Evolutionary conservation across 345 rosid genomes (phyloP), one percentile per base, ranked within the genome.

Genomic region (Hibiscus trionum): DNA sequence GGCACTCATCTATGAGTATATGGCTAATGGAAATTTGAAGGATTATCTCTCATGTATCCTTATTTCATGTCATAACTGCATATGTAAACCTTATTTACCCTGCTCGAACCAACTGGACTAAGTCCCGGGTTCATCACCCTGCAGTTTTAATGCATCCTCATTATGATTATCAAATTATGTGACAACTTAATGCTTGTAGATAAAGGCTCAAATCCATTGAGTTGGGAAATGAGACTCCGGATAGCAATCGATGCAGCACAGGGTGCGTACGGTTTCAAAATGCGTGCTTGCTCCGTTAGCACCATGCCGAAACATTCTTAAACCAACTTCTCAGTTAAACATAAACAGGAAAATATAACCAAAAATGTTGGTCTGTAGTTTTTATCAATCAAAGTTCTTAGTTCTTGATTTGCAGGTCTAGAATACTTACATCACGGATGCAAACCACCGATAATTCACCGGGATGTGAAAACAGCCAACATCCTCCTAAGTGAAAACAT

Each of bases 201-300:
- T 44, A 72, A 69, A 52, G 78, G 70, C 1, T 69, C 76, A 72
- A 74, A 70, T 50, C 31, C 37, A 12, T 78, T 83, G 63, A 85
- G 76, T 66, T 89, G 94, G 94, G 88, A 83, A 63, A 57, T 11
- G 59, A 82, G 91, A 65, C 86, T 89, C 15, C 84, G 73, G 57
- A 83, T 89, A 57, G 86, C 87, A 53, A 61, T 79, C 10, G 90
- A 87, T 39, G 80, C 91, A 8, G 91, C 91, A 57, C 88, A 87
- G 80, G 94, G 93, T 89, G 66, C 16, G 79, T 27, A 27, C 58
- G 4, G 42, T n/a, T 26, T 47, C 56, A 26, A 47, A 26, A 15
- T 15, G 14, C 16, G n/a, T 5, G 6, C 31, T 44, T 66, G 19
- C 70, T 17, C 70, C 52, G 2, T 42, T 2, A 4, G 11, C 10